A percentile compares a stretch with the other conserved stretches of the same genome.
Evolutionary conservation across 129 eudicot genomes (phyloP).

Genomic region (Escallonia rubra): DNA sequence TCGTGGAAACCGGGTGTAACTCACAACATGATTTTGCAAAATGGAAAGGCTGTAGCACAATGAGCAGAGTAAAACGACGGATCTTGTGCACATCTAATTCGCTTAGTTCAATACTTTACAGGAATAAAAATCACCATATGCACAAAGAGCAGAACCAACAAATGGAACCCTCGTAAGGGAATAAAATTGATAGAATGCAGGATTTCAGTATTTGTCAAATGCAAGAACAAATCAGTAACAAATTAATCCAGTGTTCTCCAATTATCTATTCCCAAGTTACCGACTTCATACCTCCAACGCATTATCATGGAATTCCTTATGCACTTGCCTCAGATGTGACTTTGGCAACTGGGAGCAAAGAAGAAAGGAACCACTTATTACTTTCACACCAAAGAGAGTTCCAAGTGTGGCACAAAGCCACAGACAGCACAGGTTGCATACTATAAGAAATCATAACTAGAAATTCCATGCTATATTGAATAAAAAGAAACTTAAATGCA

Average conservation of each 20-base stretch:
- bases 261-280: slow-evolving; percentile 8
- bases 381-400: background rate
- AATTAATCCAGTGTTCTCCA: slow-evolving; percentile 1
- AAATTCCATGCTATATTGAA: background rate
- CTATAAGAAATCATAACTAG: background rate
- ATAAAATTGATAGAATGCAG: background rate
- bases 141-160: too few relatives aligned
- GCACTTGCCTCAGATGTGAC: slow-evolving; percentile 81
- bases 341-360: slow-evolving; percentile 58
- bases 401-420: background rate
- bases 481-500: too few relatives aligned
- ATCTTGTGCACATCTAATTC: too few relatives aligned
- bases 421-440: background rate
- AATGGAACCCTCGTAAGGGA: too few relatives aligned
- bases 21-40: too few relatives aligned
- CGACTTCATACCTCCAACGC: slow-evolving; percentile 50
- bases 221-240: background rate
- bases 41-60: too few relatives aligned
- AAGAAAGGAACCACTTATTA: background rate
- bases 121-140: too few relatives aligned
- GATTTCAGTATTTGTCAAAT: background rate
- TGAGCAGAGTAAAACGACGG: too few relatives aligned
- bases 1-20: too few relatives aligned
- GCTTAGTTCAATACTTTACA: too few relatives aligned
- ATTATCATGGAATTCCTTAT: slow-evolving; percentile 74